Base-by-base conservation (phyloP, 371 early-diverging fungal genomes). In the Blakeslea trispora region DNA sequence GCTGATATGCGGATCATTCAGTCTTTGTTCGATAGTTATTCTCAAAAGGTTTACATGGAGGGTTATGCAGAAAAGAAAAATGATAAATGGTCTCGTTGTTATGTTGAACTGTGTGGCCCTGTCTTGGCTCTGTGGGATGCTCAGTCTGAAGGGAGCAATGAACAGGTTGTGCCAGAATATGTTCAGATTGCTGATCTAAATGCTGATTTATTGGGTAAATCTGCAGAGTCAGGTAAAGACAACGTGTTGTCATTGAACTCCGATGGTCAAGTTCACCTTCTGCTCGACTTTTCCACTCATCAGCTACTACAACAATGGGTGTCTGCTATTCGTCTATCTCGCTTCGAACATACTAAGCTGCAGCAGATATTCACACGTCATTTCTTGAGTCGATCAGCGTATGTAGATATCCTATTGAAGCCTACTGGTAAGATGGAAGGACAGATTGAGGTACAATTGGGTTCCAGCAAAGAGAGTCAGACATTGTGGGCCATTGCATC, bases 21-120 rank as follows among this genome's bases (percentile, higher is more conserved):
- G 31, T 45, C 57, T 5, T 55, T 77, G 11, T 84, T 82, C 45
- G 86, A 84, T 35, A 53, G 59, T 19, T 90, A 84, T 56, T 66
- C 71, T n/a, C 69, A 74, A 40, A 91, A 91, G 61, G 71, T 81
- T 1, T 91, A 91, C 60, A 70, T 81, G 34, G 74, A 82, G 50
- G 91, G 89, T 2, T 82, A 86, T 42, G 68, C 90, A 4, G 68
- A 72, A 47, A 87, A 84, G 55, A 79, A 82, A 72, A 83, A 86
- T 54, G 85, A 83, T 28, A 66, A 73, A 39, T 88, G 88, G 88
- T 70, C 76, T 19, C 66, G 68, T 15, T 86, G 78, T 74, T 88
- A 88, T 57, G 82, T 77, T 13, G 86, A 87, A 66, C 59, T 85
- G 28, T 69, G 72, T 47, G 88, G 88, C 3, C 68, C 87, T 1